phyloP scores from a whole-genome alignment of 192 early-diverging fungal genomes.

The Mortierella alpina region DNA sequence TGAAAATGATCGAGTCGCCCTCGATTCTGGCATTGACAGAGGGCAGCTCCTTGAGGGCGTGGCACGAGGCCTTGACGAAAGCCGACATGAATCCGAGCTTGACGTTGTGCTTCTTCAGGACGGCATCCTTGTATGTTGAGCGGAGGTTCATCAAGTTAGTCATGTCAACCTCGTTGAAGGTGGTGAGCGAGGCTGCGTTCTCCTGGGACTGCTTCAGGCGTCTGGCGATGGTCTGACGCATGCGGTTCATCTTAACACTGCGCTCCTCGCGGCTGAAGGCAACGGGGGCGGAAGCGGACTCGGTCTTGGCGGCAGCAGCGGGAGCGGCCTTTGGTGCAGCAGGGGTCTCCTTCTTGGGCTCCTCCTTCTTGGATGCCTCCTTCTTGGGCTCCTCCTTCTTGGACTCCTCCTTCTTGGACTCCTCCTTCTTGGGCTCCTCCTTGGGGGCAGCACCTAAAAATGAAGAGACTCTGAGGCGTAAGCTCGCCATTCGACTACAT shows the following conservation, averaged over 20 bases:
- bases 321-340: slow-evolving; percentile 43
- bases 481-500: neutral
- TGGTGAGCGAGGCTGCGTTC: slow-evolving; percentile 96
- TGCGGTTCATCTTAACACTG: slow-evolving; percentile 96
- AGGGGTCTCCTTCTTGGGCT: slow-evolving; percentile 49
- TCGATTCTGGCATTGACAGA: slow-evolving; percentile 96
- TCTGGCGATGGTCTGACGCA: slow-evolving; percentile 94
- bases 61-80: slow-evolving; percentile 92
- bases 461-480: neutral
- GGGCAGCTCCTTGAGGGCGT: slow-evolving; percentile 90
- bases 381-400: slow-evolving; percentile 61
- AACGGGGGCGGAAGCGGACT: slow-evolving; percentile 57
- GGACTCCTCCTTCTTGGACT: slow-evolving; percentile 53
- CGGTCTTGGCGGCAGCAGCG: slow-evolving; percentile 43
- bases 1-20: slow-evolving; percentile 91
- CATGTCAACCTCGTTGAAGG: slow-evolving; percentile 99
- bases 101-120: slow-evolving; percentile 93
- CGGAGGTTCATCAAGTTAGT: slow-evolving; percentile 93
- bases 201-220: slow-evolving; percentile 98
- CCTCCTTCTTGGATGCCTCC: slow-evolving; percentile 52
- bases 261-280: slow-evolving; percentile 56
- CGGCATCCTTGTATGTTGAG: slow-evolving; percentile 92
- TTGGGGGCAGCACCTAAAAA: slow-evolving; percentile 51
- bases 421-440: slow-evolving; percentile 54
- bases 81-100: slow-evolving; percentile 99